Evolutionary conservation across 257 asterid genomes (phyloP), one percentile per base, ranked within the genome.

Genomic region (Ligustrum vulgare): DNA sequence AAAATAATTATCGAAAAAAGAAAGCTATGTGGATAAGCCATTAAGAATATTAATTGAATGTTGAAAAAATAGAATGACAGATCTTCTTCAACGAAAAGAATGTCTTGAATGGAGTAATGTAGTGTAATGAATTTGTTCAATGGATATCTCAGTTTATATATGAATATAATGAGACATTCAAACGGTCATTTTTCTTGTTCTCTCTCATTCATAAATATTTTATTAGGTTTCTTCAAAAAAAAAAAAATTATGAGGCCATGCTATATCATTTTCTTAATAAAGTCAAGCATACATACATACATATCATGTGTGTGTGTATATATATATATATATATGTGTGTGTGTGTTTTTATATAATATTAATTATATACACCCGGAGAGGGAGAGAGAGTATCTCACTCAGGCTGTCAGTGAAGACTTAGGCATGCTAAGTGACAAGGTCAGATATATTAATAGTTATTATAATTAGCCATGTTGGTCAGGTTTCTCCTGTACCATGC

Each of bases 121-220:
- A 68, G 18, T 18, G 20, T 28, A 23, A 69, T 12, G 77, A 69
- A 77, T 78, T 45, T 75, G 47, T 71, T 79, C 67, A 25, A 49
- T 33, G 74, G 49, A 20, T 76, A 71, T 39, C 5, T 66, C 37
- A 20, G 41, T 77, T 10, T 72, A 45, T 45, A 25, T 81, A 54
- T 58, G 6, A 36, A 22, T 71, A 20, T 70, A 15, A 15, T 8
- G 49, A 34, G 73, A 25, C 67, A 23, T n/a, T 45, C 84, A 72
- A 90, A 90, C 96, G 96, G 96, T 88, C 96, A 88, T 86, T 88
- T 88, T 83, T 67, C 13, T 71, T 70, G 81, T 74, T 78, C 82
- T 79, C 75, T 79, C 78, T 72, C 72, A 8, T 71, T 49, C 70
- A 60, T 49, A 58, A 49, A 12, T 43, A 45, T n/a, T 72, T 62